Percentiles rank a stretch among this genome's conserved stretches.
These are phyloP conservation scores for Macrolepiota fuliginosa DNA, from an alignment of 768 basidiomycete genomes.

Conservation along the genomic window DNA sequence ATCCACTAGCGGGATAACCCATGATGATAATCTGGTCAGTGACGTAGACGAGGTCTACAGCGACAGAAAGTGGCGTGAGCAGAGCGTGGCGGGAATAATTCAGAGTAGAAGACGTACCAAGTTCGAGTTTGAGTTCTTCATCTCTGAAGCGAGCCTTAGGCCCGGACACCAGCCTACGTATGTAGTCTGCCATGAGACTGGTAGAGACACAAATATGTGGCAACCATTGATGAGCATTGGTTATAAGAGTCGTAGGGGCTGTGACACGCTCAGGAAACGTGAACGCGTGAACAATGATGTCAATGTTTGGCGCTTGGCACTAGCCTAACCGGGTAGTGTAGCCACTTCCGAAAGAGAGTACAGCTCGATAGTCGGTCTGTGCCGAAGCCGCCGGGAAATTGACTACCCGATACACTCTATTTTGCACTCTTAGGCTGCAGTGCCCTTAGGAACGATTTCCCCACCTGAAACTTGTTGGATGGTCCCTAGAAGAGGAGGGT, in stretches of 20 bases:
- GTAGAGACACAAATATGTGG: not conserved
- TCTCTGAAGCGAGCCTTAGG: constrained; percentile 78
- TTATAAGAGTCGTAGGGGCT: not conserved
- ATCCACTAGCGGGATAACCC: constrained; percentile 81
- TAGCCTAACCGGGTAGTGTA: not conserved
- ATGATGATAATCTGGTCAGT: constrained; percentile 75
- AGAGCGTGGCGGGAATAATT: not conserved
- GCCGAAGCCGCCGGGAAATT: too few species aligned
- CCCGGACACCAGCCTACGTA: constrained; percentile 78
- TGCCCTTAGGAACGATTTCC: too few species aligned
- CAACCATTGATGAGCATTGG: not conserved
- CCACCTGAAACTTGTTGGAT: too few species aligned
- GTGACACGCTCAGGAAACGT: not conserved
- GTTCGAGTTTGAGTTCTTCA: constrained; percentile 60
- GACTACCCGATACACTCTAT: too few species aligned
- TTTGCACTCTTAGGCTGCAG: too few species aligned
- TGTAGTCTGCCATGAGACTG: constrained; percentile 54
- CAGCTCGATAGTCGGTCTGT: not conserved
- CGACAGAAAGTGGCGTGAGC: not conserved
- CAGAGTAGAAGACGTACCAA: constrained; percentile 41
- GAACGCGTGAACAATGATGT: not conserved
- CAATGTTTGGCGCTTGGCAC: not conserved
- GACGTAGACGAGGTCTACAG: constrained; percentile 58
- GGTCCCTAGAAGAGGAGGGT: too few species aligned
- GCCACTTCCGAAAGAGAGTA: not conserved